Conservation (phyloP, 2,329 filamentous ascomycete genomes). For the Daldinia sp. region DNA sequence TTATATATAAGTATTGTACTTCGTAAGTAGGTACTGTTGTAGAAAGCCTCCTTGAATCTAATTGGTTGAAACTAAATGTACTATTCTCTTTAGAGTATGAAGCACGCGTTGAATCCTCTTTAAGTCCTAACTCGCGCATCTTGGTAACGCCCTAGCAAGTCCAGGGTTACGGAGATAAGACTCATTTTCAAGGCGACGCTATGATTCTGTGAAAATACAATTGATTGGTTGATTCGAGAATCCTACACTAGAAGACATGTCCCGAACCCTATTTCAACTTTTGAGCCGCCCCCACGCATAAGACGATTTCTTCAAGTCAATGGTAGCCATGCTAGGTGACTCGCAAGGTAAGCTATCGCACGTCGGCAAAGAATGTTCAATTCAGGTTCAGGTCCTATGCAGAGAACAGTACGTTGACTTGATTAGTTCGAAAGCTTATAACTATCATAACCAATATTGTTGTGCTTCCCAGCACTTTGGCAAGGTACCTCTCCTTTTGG, state of each 20-base stretch:
- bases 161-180: background rate
- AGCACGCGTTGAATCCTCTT: background rate
- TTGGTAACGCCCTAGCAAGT: background rate
- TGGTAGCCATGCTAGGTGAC: background rate
- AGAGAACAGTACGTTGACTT: too few species aligned
- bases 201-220: background rate
- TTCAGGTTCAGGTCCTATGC: too few species aligned
- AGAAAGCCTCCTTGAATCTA: background rate
- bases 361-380: background rate
- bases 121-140: background rate
- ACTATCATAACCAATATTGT: background rate
- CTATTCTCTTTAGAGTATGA: background rate
- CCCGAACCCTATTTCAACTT: slow-evolving; percentile 1
- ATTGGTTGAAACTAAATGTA: background rate
- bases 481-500: background rate
- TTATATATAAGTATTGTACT: too few species aligned
- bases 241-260: background rate
- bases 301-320: background rate
- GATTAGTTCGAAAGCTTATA: background rate
- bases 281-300: background rate
- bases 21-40: too few species aligned
- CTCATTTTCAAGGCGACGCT: background rate
- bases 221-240: background rate
- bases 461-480: background rate
- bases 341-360: background rate